Base-by-base conservation (phyloP, 2,329 filamentous ascomycete species). In the Aspergillus pseudoglaucus region DNA sequence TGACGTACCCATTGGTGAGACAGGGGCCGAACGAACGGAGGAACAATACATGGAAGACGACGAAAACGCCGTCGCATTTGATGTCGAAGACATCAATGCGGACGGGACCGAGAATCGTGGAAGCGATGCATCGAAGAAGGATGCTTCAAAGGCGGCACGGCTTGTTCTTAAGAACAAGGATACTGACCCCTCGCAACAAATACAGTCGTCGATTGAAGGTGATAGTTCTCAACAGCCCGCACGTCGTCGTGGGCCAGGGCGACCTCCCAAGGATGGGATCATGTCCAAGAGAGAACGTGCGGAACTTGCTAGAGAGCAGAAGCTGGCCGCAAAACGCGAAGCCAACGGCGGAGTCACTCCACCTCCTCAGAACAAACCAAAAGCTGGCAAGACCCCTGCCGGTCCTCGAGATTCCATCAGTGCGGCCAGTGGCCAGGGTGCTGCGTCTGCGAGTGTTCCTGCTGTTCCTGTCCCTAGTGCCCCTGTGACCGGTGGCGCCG, bases 221-320 rank as follows among this genome's bases (percentile, higher is more conserved):
- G 53, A 68, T 68, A 55, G 63, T 33, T 46, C 65, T 39, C 64
- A 67, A 23, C 68, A 68, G 45, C 70, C 74, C 8, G 56, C 57
- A 4, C 64, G 66, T 42, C 69, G 69, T 42, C 66, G 72, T 42
- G 82, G 82, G 40, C 82, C 82, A 46, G 82, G 82, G 45, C 72
- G 82, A 44, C 82, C 82, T 39, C 82, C 82, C 8, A 84, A 84
- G 67, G 81, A 84, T 59, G 82, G 82, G 17, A 76, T 84, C 59
- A 81, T 84, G 74, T 84, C 81, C 4, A 84, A 83, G 59, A 76
- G 82, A 43, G 81, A 84, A 60, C 70, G 76, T 50, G 75, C 76
- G 20, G 73, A 77, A 53, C 67, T 79, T 56, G 73, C 76, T 47
- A 75, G 75, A 52, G 74, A 78, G 48, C 71, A 73, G 48, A 80